These are phyloP conservation scores for Leucoagaricus sp. DNA, from an alignment of 1,284 basidiomycete species.

Conservation along the genomic window DNA sequence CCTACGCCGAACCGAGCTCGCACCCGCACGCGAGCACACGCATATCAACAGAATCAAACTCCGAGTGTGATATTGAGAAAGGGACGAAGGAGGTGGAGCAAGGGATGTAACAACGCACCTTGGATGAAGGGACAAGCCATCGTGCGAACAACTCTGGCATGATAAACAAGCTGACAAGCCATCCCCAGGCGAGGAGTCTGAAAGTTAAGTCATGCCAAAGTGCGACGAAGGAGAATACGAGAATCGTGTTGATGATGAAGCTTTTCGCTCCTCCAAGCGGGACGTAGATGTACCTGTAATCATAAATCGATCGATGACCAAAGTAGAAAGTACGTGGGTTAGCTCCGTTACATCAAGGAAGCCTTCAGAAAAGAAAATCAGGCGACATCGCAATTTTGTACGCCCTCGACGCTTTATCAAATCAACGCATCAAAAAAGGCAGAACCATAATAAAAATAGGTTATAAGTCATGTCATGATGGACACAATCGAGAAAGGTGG, in stretches of 20 bases:
- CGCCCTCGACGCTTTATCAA: no score
- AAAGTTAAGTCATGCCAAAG: slow-evolving; percentile 97
- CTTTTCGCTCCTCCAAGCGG: slow-evolving; percentile 84
- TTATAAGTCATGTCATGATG: neutral
- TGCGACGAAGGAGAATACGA: slow-evolving; percentile 98
- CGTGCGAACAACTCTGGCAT: slow-evolving; percentile 80
- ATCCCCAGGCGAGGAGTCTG: slow-evolving; percentile 92
- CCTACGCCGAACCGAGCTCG: neutral
- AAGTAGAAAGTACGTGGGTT: no score
- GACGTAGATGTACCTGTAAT: slow-evolving; percentile 86
- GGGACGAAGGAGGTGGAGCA: neutral
- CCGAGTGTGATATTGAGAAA: no score
- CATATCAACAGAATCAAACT: no score
- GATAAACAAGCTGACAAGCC: slow-evolving; percentile 92
- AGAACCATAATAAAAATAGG: neutral
- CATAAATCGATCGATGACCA: neutral
- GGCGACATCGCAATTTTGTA: neutral
- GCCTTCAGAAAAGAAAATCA: neutral
- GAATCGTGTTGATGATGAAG: slow-evolving; percentile 65
- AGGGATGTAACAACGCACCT: slow-evolving; percentile 47
- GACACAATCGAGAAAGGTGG: neutral
- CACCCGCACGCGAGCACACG: neutral
- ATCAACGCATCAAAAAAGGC: neutral
- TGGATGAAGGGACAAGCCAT: slow-evolving; percentile 59
- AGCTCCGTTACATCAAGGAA: no score